A percentile compares a stretch with the other conserved stretches of the same genome.
These are phyloP conservation scores for Pythium folliculosum DNA, from an alignment of 352 stramenopile species.

Conservation along the genomic window DNA sequence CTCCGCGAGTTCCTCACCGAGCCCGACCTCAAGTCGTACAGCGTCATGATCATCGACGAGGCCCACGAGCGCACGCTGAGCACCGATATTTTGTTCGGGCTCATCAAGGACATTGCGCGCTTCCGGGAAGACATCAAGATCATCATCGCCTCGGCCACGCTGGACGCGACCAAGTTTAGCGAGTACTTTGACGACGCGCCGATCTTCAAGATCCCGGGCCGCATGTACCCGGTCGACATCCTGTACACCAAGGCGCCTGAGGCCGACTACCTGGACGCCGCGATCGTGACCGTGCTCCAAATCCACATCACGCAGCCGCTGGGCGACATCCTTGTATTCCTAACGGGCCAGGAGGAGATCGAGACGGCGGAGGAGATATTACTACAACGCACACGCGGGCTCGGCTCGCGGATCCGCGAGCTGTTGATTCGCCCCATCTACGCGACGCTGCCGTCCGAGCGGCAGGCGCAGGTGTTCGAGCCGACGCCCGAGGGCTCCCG, in stretches of 20 bases:
- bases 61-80: slow-evolving; percentile 98
- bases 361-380: slow-evolving; percentile 98
- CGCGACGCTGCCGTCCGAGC: slow-evolving; percentile 96
- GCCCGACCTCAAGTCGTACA: slow-evolving; percentile 93
- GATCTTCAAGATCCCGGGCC: slow-evolving; percentile 98
- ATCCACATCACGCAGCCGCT: slow-evolving; percentile 98
- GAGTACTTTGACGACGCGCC: slow-evolving; percentile 97
- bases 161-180: slow-evolving; percentile 98
- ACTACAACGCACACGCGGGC: slow-evolving; percentile 72
- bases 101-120: slow-evolving; percentile 65
- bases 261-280: slow-evolving; percentile 97
- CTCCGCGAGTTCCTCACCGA: slow-evolving; percentile 99
- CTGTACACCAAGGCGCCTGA: slow-evolving; percentile 99
- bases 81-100: slow-evolving; percentile 98
- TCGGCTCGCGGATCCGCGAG: slow-evolving; percentile 60
- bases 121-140: too few relatives aligned
- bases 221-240: slow-evolving; percentile 98
- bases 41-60: slow-evolving; percentile 97
- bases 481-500: slow-evolving; percentile 93
- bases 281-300: slow-evolving; percentile 98
- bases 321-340: slow-evolving; percentile 98
- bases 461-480: slow-evolving; percentile 99
- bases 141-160: slow-evolving; percentile 91
- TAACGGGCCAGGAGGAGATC: slow-evolving; percentile 99
- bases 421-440: slow-evolving; percentile 99